phyloP scores from a whole-genome alignment of 371 early-diverging fungal species.

The Gilbertella persicaria region DNA sequence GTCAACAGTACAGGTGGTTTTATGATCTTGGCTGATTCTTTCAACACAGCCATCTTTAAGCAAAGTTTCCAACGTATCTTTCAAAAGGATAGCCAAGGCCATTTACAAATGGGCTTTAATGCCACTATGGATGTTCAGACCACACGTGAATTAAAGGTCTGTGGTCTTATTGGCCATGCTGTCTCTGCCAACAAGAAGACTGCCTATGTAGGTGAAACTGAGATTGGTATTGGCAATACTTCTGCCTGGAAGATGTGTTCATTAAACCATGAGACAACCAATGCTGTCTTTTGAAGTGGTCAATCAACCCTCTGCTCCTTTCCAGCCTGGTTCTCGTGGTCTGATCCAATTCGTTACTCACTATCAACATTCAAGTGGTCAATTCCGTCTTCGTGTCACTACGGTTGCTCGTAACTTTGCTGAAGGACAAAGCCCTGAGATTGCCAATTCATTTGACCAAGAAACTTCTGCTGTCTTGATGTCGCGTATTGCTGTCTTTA shows the following conservation, averaged over 20 bases:
- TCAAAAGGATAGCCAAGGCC: slow-evolving; percentile 86
- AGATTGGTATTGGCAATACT: slow-evolving; percentile 96
- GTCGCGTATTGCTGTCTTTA: slow-evolving; percentile 97
- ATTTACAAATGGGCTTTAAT: slow-evolving; percentile 96
- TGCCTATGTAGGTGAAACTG: slow-evolving; percentile 94
- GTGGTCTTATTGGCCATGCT: slow-evolving; percentile 96
- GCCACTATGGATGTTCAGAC: slow-evolving; percentile 97
- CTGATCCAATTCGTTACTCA: slow-evolving; percentile 94
- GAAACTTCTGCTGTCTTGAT: slow-evolving; percentile 99
- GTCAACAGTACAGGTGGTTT: slow-evolving; percentile 93
- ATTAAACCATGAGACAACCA: slow-evolving; percentile 84
- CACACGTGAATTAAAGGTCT: slow-evolving; percentile 91
- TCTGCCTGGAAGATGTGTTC: slow-evolving; percentile 95
- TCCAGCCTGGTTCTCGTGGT: slow-evolving; percentile 88
- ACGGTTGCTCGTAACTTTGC: slow-evolving; percentile 95
- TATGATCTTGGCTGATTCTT: slow-evolving; percentile 97
- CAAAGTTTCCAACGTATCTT: slow-evolving; percentile 94
- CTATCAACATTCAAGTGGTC: slow-evolving; percentile 94
- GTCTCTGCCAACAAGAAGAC: slow-evolving; percentile 90
- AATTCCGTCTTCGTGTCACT: slow-evolving; percentile 91
- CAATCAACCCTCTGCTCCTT: slow-evolving; percentile 76
- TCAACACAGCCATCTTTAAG: slow-evolving; percentile 95
- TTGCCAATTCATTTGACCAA: slow-evolving; percentile 96
- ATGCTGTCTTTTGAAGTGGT: slow-evolving; percentile 96
- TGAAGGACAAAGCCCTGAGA: slow-evolving; percentile 87